Evolutionary conservation across 768 basidiomycete species (phyloP), one percentile per base, ranked within the genome.

Genomic region (Suillus subaureus): DNA sequence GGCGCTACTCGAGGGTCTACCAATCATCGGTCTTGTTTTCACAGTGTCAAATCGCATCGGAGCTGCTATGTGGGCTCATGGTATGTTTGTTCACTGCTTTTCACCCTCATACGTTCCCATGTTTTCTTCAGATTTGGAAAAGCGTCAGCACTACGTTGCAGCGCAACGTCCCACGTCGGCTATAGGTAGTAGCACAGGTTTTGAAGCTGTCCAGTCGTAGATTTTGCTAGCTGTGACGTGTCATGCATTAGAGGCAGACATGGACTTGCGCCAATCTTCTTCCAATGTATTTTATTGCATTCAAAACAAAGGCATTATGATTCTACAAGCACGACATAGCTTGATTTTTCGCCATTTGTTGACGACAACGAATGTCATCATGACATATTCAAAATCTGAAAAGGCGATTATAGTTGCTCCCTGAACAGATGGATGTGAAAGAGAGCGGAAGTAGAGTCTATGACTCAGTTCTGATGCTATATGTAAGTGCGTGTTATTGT

Each of bases 1-100:
- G 0, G 88, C 94, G 0, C 78, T 97, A 6, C 80, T 96, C 3
- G 96, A 97, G 77, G 83, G 85, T 2, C 78, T 97, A 0, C 96
- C 96, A 0, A 84, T 97, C 65, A 71, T 94, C 4, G 96, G 96
- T 0, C 78, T 97, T 6, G 76, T 91, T 12, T 94, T 97, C 73
- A 89, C 89, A 2, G 81, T 97, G 21, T 95, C 93, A 0, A 96
- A 97, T 73, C 84, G 93, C 7, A 85, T 97, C 31, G 95, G 95
- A 7, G 96, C 93, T 3, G 94, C 94, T 1, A 97, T 97, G 96
- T 97, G 94, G 91, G 91, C 92, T 6, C 87, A 89, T 68, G 92
- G 90, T 92, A 64, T 18, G 81, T 71, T 26, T n/a, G 18, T 47
- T 35, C 37, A 6, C 31, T 23, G 3, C 13, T 26, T 4, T 8